Evolutionary conservation across 305 asterid genomes (phyloP).

Genomic region (Solanum hybrid): DNA sequence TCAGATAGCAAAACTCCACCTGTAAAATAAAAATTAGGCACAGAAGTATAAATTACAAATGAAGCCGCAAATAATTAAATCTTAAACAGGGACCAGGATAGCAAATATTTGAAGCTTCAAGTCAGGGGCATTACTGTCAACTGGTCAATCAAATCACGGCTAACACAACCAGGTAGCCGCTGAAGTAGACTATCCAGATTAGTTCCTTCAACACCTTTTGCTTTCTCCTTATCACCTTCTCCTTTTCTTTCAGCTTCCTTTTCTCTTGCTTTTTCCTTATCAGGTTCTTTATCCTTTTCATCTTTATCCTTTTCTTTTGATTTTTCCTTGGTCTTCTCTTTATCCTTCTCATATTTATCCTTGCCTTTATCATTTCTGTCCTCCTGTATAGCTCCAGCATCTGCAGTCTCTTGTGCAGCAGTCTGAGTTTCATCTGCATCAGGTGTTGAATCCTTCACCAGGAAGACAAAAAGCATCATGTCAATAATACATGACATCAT

Average conservation of each 20-base stretch:
- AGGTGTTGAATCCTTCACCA: slow-evolving; percentile 52
- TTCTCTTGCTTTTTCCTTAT: slow-evolving; percentile 76
- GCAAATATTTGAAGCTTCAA: slow-evolving; percentile 1
- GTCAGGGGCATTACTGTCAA: slow-evolving; percentile 52
- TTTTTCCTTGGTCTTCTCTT: slow-evolving; percentile 51
- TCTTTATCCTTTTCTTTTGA: slow-evolving; percentile 64
- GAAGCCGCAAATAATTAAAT: slow-evolving; percentile 7
- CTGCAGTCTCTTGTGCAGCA: slow-evolving; percentile 41
- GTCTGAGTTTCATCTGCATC: slow-evolving; percentile 61
- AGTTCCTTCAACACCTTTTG: slow-evolving; percentile 87
- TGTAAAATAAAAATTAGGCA: slow-evolving; percentile 22
- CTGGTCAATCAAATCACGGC: slow-evolving; percentile 99
- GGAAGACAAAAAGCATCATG: slow-evolving; percentile 10
- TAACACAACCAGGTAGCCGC: slow-evolving; percentile 95
- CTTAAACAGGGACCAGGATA: slow-evolving; percentile 15
- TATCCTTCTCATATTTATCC: slow-evolving; percentile 77
- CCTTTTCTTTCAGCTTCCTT: slow-evolving; percentile 74
- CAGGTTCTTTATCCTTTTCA: slow-evolving; percentile 39
- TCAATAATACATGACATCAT: slow-evolving; percentile 8
- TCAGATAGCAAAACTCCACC: slow-evolving; percentile 98
- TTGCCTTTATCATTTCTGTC: slow-evolving; percentile 52
- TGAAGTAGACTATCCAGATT: slow-evolving; percentile 85
- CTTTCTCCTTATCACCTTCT: slow-evolving; percentile 84
- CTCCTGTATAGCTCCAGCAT: slow-evolving; percentile 47
- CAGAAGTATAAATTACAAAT: background rate